These are phyloP conservation scores for Solanum aculeatissimum DNA, from an alignment of 305 asterid genomes.

Conservation along the genomic window DNA sequence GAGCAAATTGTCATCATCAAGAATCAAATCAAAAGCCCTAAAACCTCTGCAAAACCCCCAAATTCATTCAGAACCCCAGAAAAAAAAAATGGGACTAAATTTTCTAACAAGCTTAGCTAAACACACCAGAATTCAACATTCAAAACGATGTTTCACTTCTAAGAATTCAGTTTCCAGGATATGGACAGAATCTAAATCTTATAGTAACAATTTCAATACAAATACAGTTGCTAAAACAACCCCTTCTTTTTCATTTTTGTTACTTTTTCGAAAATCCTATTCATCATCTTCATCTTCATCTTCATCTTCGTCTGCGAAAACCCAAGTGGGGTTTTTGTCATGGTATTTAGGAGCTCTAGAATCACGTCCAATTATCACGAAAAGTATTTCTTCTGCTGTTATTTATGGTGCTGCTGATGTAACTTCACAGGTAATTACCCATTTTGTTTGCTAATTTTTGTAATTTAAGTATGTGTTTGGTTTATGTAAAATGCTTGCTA, in stretches of 20 bases:
- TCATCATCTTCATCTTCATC: slow-evolving; percentile 21
- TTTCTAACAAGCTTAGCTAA: not conserved
- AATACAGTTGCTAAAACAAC: slow-evolving; percentile 7
- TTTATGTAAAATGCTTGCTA: not conserved
- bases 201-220: not conserved
- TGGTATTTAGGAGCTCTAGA: slow-evolving; percentile 73
- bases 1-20: not conserved
- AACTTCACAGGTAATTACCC: slow-evolving; percentile 57
- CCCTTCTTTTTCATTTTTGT: not conserved
- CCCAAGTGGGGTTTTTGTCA: slow-evolving; percentile 30
- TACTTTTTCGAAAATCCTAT: slow-evolving; percentile 5
- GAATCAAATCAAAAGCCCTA: not conserved
- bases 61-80: not conserved
- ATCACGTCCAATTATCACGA: slow-evolving; percentile 56
- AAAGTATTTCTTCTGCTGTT: slow-evolving; percentile 46
- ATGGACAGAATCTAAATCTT: slow-evolving; percentile 2
- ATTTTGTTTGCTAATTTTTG: not conserved
- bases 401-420: slow-evolving; percentile 71
- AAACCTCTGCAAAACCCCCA: not conserved
- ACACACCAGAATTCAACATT: not conserved
- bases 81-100: not conserved
- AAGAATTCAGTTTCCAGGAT: not conserved
- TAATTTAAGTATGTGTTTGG: not conserved
- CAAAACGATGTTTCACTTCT: not conserved
- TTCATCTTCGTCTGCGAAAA: slow-evolving; percentile 25